Conservation (phyloP, 352 stramenopile genomes). For the Phytopythium boreale region DNA sequence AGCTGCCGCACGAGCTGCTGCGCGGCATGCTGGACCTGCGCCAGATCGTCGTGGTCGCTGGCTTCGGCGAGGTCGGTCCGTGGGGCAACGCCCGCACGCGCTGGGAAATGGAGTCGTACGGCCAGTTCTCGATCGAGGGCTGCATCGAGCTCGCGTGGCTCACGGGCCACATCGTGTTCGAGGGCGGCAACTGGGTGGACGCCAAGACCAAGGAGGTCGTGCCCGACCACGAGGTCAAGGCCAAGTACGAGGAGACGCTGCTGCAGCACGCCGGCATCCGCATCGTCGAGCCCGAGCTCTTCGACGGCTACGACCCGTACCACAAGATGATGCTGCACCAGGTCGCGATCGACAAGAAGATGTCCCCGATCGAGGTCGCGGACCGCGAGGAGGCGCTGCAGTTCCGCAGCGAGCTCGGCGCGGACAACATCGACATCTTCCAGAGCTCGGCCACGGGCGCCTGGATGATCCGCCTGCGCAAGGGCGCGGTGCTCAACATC, state of each 20-base stretch:
- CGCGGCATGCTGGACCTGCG: slow-evolving; percentile 79
- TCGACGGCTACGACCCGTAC: slow-evolving; percentile 87
- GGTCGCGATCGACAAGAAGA: slow-evolving; percentile 87
- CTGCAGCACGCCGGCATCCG: slow-evolving; percentile 79
- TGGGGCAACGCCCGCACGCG: slow-evolving; percentile 84
- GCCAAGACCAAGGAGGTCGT: slow-evolving; percentile 79
- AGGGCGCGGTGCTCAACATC: slow-evolving; percentile 82
- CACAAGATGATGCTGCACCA: slow-evolving; percentile 87
- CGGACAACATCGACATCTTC: slow-evolving; percentile 84
- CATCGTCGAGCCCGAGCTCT: slow-evolving; percentile 83
- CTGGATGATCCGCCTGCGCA: slow-evolving; percentile 84
- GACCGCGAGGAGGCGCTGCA: slow-evolving; percentile 80
- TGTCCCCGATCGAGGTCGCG: slow-evolving; percentile 85
- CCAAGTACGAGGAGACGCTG: slow-evolving; percentile 78
- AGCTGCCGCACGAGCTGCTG: slow-evolving; percentile 40
- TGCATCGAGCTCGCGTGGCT: slow-evolving; percentile 88
- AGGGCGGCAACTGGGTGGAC: slow-evolving; percentile 85
- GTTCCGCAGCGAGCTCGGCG: slow-evolving; percentile 75
- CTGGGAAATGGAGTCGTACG: slow-evolving; percentile 91
- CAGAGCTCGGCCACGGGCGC: slow-evolving; percentile 48
- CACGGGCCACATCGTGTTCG: slow-evolving; percentile 76
- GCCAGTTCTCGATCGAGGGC: slow-evolving; percentile 87
- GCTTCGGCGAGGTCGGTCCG: slow-evolving; percentile 85
- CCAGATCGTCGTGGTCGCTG: slow-evolving; percentile 81
- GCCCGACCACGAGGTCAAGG: slow-evolving; percentile 72